phyloP scores from a whole-genome alignment of 495 filamentous ascomycete genomes.

The Sordaria brevicollis region DNA sequence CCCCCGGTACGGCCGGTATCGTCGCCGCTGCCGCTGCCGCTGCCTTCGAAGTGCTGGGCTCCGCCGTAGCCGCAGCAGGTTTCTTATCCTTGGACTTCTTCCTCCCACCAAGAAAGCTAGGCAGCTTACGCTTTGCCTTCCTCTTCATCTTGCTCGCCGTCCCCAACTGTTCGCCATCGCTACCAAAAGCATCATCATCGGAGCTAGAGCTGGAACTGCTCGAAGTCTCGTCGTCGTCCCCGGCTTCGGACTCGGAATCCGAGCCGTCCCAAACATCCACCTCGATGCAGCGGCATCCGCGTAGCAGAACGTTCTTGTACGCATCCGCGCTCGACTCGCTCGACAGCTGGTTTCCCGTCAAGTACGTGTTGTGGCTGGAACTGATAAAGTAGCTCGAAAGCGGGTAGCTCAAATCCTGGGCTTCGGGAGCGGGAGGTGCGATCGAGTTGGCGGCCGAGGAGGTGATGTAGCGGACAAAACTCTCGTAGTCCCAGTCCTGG shows the following conservation, averaged over 20 bases:
- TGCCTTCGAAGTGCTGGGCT: too few relatives aligned
- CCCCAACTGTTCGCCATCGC: conserved; percentile 6
- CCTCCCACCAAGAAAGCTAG: conserved; percentile 24
- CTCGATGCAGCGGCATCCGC: conserved; percentile 88
- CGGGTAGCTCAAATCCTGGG: conserved; percentile 50
- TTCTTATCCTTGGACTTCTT: conserved; percentile 1
- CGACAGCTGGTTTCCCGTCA: conserved; percentile 85
- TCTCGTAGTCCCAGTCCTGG: conserved; percentile 32
- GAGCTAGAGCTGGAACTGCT: conserved; percentile 17
- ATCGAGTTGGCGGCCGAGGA: conserved; percentile 39
- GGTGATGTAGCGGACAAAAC: conserved; percentile 52
- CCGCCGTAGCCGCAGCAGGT: not conserved
- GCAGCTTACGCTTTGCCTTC: conserved; percentile 26
- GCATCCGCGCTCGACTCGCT: conserved; percentile 70
- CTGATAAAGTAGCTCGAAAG: conserved; percentile 84
- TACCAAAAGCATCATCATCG: conserved; percentile 12
- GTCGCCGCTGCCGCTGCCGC: not conserved
- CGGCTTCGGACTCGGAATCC: conserved; percentile 30
- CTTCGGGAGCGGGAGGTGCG: conserved; percentile 13
- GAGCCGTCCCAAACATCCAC: conserved; percentile 95
- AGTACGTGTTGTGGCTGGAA: conserved; percentile 90
- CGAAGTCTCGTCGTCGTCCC: conserved; percentile 19
- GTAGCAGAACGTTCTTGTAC: conserved; percentile 72
- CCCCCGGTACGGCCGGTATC: not conserved
- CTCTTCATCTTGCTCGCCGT: conserved; percentile 20